Evolutionary conservation across 192 early-diverging fungal genomes (phyloP).

Genomic region (Chytriomyces sp.): DNA sequence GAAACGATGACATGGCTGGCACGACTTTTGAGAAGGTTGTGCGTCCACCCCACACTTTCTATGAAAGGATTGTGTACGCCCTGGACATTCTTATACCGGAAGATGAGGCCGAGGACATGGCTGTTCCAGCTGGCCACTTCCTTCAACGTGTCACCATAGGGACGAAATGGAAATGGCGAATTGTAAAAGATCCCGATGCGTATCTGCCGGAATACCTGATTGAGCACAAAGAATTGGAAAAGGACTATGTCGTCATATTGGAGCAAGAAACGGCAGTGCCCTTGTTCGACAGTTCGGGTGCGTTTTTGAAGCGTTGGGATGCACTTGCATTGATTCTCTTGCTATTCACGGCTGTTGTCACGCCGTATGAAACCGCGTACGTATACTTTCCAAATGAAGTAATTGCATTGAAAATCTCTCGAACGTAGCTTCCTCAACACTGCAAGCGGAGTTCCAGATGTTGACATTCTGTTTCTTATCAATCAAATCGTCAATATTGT

Average conservation of each 20-base stretch:
- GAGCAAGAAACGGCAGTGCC: constrained; percentile 33
- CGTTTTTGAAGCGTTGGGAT: constrained; percentile 55
- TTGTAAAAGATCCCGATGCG: constrained; percentile 34
- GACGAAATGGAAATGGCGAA: constrained; percentile 39
- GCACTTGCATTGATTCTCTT: constrained; percentile 46
- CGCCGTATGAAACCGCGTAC: constrained; percentile 58
- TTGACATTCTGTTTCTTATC: constrained; percentile 54
- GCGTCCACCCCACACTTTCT: constrained; percentile 28
- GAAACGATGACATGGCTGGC: background rate
- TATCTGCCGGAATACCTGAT: constrained; percentile 47
- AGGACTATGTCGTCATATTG: constrained; percentile 35
- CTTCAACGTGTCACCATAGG: constrained; percentile 50
- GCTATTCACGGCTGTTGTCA: constrained; percentile 55
- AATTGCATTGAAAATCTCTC: no score
- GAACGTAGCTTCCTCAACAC: background rate
- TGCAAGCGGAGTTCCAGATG: background rate
- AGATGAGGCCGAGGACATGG: constrained; percentile 42
- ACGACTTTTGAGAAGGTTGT: constrained; percentile 29
- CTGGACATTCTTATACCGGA: constrained; percentile 50
- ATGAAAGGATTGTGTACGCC: constrained; percentile 47
- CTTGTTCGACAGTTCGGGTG: constrained; percentile 35
- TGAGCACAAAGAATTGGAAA: constrained; percentile 32
- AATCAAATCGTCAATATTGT: constrained; percentile 52
- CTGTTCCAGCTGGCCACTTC: constrained; percentile 43
- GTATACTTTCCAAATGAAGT: background rate